Evolutionary conservation across 768 basidiomycete species (phyloP).

Genomic region (Nidularia sp.): DNA sequence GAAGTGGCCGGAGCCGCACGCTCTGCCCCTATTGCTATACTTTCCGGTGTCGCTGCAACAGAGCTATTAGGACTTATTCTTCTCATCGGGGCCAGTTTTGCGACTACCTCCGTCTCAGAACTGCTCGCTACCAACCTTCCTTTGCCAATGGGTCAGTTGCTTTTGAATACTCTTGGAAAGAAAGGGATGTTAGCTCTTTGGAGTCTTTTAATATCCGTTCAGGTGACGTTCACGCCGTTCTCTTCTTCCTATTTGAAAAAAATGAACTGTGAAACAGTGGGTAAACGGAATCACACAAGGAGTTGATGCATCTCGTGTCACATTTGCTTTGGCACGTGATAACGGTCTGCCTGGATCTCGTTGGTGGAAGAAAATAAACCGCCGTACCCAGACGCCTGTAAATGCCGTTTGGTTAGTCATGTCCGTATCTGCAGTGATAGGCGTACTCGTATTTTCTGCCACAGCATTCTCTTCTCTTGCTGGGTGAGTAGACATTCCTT

Average conservation of each 20-base stretch:
- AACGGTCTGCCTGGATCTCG: constrained; percentile 31
- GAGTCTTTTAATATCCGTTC: constrained; percentile 49
- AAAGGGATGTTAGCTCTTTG: constrained; percentile 58
- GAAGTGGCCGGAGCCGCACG: constrained; percentile 53
- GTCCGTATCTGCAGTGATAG: constrained; percentile 20
- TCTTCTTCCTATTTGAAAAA: neutral
- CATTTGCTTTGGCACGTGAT: constrained; percentile 56
- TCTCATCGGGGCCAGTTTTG: constrained; percentile 53
- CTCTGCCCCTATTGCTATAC: constrained; percentile 56
- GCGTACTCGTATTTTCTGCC: constrained; percentile 25
- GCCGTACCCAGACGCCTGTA: constrained; percentile 25
- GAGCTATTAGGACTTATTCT: constrained; percentile 51
- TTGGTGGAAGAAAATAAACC: constrained; percentile 29
- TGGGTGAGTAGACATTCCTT: constrained; percentile 16
- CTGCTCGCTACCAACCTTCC: constrained; percentile 42
- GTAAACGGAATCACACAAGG: constrained; percentile 63
- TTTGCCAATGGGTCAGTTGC: constrained; percentile 59
- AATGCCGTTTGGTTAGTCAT: constrained; percentile 38
- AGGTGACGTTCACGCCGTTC: constrained; percentile 1
- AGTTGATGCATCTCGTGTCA: constrained; percentile 61
- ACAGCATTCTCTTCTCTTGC: constrained; percentile 26
- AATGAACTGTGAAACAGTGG: constrained; percentile 27
- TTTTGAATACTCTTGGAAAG: constrained; percentile 52
- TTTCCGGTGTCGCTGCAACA: constrained; percentile 48
- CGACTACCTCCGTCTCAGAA: constrained; percentile 41